phyloP scores from a whole-genome alignment of 371 early-diverging fungal genomes.

The Encephalitozoon intestinalis region DNA sequence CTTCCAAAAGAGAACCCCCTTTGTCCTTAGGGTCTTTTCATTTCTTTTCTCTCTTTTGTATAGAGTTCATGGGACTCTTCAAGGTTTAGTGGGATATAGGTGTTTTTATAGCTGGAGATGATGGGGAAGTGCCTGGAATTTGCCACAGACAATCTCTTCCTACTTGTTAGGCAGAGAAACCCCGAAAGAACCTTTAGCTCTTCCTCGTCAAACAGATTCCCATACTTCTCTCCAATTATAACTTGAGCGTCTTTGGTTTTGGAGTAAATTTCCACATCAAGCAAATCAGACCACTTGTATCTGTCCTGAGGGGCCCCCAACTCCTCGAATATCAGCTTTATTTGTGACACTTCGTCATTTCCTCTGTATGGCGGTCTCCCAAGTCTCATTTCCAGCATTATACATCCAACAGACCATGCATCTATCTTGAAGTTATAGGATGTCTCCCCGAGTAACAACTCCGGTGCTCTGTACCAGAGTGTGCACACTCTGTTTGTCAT shows the following conservation, averaged over 20 bases:
- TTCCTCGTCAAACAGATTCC: constrained; percentile 19
- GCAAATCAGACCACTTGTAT: constrained; percentile 27
- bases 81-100: not conserved
- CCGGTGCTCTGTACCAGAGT: constrained; percentile 55
- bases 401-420: constrained; percentile 39
- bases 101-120: not conserved
- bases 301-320: constrained; percentile 26
- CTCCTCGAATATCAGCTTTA: constrained; percentile 23
- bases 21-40: not conserved
- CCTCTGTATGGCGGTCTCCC: constrained; percentile 26
- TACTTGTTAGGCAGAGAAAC: constrained; percentile 18
- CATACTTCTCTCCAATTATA: constrained; percentile 2
- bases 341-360: constrained; percentile 19
- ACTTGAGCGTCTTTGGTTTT: not conserved
- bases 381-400: constrained; percentile 44
- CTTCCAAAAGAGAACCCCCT: not conserved
- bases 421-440: constrained; percentile 36
- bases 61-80: constrained; percentile 1
- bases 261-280: constrained; percentile 17
- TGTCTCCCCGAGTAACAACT: constrained; percentile 48
- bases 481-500: constrained; percentile 45
- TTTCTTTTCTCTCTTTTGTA: not conserved
- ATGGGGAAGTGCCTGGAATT: not conserved
- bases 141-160: constrained; percentile 18
- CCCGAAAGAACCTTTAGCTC: constrained; percentile 24